phyloP scores from a whole-genome alignment of 2,329 filamentous ascomycete genomes.

The Arthrobotrys sinensis region DNA sequence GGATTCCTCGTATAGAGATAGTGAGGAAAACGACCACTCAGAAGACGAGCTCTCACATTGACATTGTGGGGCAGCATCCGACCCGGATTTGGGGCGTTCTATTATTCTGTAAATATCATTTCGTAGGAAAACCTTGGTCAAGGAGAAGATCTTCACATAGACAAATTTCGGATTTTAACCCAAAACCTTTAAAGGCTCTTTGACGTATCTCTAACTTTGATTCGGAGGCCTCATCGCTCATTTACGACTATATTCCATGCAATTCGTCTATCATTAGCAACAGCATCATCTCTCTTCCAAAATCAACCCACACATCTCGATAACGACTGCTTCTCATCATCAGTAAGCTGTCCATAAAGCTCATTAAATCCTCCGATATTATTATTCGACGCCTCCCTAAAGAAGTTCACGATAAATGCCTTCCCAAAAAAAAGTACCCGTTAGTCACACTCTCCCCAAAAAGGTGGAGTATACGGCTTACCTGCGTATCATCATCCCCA shows the following conservation, averaged over 20 bases:
- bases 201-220: neutral
- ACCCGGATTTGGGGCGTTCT: too few relatives aligned
- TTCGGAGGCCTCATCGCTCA: conserved; percentile 3
- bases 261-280: conserved; percentile 13
- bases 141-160: too few relatives aligned
- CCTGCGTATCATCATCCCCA: conserved; percentile 64
- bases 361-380: conserved; percentile 67
- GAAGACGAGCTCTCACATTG: conserved; percentile 2
- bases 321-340: conserved; percentile 71
- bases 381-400: conserved; percentile 68
- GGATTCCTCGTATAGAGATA: neutral
- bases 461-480: conserved; percentile 41
- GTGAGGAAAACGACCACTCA: neutral
- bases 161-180: too few relatives aligned
- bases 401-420: conserved; percentile 63
- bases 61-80: too few relatives aligned
- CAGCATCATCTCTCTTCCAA: neutral
- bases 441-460: neutral
- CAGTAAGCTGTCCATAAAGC: conserved; percentile 66
- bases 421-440: conserved; percentile 26
- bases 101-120: neutral
- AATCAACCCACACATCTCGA: conserved; percentile 53
- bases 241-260: conserved; percentile 2
- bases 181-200: too few relatives aligned
- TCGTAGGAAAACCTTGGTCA: neutral